A percentile compares a stretch with the other conserved stretches of the same genome.
Evolutionary conservation across 225 moss, liverwort and hornwort genomes (phyloP).

Genomic region (Asterella californica): DNA sequence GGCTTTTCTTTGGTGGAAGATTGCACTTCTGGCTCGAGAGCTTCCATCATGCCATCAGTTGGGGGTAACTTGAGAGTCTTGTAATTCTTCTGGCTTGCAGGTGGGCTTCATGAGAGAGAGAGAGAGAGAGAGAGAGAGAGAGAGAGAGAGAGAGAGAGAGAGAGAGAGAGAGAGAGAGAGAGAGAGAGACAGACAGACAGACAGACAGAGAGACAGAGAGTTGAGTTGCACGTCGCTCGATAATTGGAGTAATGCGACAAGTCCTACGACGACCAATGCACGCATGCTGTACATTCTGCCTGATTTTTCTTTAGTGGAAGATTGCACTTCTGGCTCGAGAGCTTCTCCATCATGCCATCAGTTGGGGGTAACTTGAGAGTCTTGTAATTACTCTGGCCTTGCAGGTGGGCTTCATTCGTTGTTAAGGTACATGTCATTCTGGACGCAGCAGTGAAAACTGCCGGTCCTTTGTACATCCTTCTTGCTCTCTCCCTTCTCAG

Average conservation of each 20-base stretch:
- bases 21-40: not conserved
- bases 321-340: not conserved
- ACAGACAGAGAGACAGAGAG: not conserved
- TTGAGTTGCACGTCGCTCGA: not conserved
- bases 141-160: too few species aligned
- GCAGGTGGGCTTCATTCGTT: slow-evolving; percentile 66
- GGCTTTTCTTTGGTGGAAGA: not conserved
- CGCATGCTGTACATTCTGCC: not conserved
- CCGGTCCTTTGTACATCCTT: slow-evolving; percentile 70
- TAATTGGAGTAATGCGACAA: not conserved
- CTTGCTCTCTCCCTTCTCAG: slow-evolving; percentile 83
- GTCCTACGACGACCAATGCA: not conserved
- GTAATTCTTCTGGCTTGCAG: slow-evolving; percentile 32
- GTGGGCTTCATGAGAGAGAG: slow-evolving; percentile 66
- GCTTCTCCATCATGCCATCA: not conserved
- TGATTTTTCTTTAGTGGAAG: not conserved
- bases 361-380: not conserved
- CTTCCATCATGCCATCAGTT: not conserved
- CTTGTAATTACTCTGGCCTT: not conserved
- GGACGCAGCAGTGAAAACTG: slow-evolving; percentile 66
- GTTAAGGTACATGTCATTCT: slow-evolving; percentile 50
- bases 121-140: too few species aligned
- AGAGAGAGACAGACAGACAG: not conserved
- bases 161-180: too few species aligned
- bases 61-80: not conserved